Evolutionary conservation across 2,329 filamentous ascomycete genomes (phyloP).

Genomic region (Pseudopithomyces maydicus): DNA sequence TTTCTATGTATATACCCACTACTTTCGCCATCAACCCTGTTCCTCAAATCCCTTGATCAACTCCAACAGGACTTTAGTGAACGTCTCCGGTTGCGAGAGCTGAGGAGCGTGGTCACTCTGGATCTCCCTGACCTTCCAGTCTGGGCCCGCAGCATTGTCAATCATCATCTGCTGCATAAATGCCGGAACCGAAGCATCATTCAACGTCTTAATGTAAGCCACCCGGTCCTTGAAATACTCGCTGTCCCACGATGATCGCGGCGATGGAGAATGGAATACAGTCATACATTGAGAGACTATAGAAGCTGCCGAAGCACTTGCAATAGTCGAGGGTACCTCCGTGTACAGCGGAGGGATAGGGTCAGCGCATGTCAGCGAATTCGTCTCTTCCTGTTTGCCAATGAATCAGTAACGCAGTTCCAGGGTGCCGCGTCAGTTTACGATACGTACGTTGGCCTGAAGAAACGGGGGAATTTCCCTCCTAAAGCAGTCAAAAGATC

Average conservation of each 20-base stretch:
- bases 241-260: constrained; percentile 14
- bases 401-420: not conserved
- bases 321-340: constrained; percentile 14
- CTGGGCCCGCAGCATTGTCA: constrained; percentile 13
- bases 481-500: constrained; percentile 18
- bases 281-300: constrained; percentile 18
- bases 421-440: not conserved
- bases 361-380: constrained; percentile 25
- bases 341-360: constrained; percentile 19
- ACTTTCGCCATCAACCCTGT: too few species aligned
- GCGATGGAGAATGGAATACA: constrained; percentile 13
- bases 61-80: constrained; percentile 22
- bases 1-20: too few species aligned
- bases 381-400: constrained; percentile 12
- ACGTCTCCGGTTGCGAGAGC: constrained; percentile 38
- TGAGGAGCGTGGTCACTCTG: constrained; percentile 44
- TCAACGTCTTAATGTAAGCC: constrained; percentile 12
- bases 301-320: constrained; percentile 13
- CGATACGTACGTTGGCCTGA: constrained; percentile 21
- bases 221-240: constrained; percentile 12
- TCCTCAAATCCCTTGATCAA: constrained; percentile 12
- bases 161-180: constrained; percentile 28
- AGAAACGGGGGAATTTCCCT: constrained; percentile 19
- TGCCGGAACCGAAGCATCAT: constrained; percentile 32
- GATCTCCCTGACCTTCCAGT: constrained; percentile 29